A percentile compares a stretch with the other conserved stretches of the same genome.
Evolutionary conservation across 192 early-diverging fungal genomes (phyloP).

Genomic region (Physocladia obscura): DNA sequence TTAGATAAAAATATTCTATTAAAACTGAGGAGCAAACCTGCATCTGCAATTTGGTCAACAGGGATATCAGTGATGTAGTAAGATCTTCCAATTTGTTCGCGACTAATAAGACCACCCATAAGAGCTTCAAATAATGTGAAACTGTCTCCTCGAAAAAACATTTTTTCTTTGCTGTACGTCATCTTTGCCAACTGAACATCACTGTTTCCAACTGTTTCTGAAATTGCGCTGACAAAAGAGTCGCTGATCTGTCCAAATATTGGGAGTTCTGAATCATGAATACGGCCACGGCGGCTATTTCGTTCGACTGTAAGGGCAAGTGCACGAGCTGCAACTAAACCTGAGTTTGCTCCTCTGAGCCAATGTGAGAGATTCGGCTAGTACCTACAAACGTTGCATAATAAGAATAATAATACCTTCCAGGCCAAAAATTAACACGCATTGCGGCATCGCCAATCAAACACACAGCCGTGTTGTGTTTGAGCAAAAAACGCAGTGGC

Average conservation of each 20-base stretch:
- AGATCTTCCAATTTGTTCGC: not conserved
- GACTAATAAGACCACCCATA: not conserved
- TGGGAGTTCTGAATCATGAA: not conserved
- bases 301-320: not conserved
- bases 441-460: slow-evolving; percentile 4
- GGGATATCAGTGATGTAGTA: not conserved
- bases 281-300: not conserved
- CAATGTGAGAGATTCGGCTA: not conserved
- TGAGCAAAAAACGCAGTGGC: not conserved
- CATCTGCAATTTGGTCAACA: no score
- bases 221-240: no score
- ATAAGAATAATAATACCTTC: not conserved
- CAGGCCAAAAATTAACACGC: not conserved
- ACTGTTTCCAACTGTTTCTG: no score
- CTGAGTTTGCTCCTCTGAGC: not conserved
- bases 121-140: not conserved
- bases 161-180: not conserved
- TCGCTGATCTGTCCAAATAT: no score
- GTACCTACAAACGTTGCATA: no score
- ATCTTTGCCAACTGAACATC: no score
- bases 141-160: not conserved
- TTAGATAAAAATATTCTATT: no score
- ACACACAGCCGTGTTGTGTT: not conserved
- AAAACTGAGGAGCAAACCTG: no score
- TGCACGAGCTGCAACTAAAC: not conserved